These are phyloP conservation scores for Neofusicoccum umdonicola DNA, from an alignment of 2,329 filamentous ascomycete genomes.

Conservation along the genomic window DNA sequence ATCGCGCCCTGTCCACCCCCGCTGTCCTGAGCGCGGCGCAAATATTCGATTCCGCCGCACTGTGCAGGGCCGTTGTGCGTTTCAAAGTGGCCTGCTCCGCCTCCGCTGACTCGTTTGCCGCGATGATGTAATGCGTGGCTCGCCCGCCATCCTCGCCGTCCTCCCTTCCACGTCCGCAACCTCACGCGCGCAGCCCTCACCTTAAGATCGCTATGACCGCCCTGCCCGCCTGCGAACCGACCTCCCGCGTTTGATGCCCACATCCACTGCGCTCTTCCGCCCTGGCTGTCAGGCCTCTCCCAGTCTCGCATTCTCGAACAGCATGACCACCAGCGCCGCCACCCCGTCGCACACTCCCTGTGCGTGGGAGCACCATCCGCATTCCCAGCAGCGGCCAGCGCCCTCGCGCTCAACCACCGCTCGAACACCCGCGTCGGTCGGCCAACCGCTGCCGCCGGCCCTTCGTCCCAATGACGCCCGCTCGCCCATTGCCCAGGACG, in stretches of 20 bases:
- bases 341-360: slow-evolving; percentile 16
- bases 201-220: slow-evolving; percentile 11
- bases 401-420: slow-evolving; percentile 26
- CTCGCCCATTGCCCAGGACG: slow-evolving; percentile 31
- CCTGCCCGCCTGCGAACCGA: not conserved
- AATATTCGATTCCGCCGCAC: slow-evolving; percentile 8
- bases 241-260: slow-evolving; percentile 6
- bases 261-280: not conserved
- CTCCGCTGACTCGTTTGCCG: slow-evolving; percentile 9
- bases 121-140: slow-evolving; percentile 15
- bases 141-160: slow-evolving; percentile 6
- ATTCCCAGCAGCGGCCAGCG: slow-evolving; percentile 25
- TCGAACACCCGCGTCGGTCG: slow-evolving; percentile 25
- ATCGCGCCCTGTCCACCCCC: not conserved
- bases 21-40: not conserved
- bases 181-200: slow-evolving; percentile 6
- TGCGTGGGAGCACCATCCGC: slow-evolving; percentile 16
- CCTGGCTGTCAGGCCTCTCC: not conserved
- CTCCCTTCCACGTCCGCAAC: slow-evolving; percentile 13
- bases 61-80: slow-evolving; percentile 1
- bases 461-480: slow-evolving; percentile 31
- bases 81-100: slow-evolving; percentile 11
- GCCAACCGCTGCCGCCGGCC: slow-evolving; percentile 26
- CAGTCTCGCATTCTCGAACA: not conserved
- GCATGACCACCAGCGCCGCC: slow-evolving; percentile 14